Evolutionary conservation across 306 rosid species (phyloP).

Genomic region (Urtica urens): DNA sequence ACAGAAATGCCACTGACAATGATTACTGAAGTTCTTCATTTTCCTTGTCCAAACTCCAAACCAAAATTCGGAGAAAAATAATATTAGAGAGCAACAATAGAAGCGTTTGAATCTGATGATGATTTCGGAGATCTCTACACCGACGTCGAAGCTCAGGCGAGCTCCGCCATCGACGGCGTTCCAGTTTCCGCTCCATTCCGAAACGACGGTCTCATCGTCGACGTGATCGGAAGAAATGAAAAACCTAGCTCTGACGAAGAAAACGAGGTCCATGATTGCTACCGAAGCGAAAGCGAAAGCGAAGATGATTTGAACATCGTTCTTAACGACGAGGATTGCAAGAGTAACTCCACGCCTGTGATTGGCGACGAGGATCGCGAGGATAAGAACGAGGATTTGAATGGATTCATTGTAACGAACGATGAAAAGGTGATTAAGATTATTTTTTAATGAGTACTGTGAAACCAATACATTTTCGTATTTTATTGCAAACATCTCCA

Average conservation of each 20-base stretch:
- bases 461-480: too few relatives aligned
- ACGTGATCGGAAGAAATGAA: neutral
- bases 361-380: conserved; percentile 7
- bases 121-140: conserved; percentile 53
- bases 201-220: too few relatives aligned
- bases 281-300: conserved; percentile 43
- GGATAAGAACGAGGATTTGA: conserved; percentile 11
- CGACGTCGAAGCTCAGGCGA: conserved; percentile 23
- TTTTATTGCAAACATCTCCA: too few relatives aligned
- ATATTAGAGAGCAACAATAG: too few relatives aligned
- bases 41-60: too few relatives aligned
- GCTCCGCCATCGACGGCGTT: conserved; percentile 15
- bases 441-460: too few relatives aligned
- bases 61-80: too few relatives aligned
- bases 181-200: conserved; percentile 11
- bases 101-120: too few relatives aligned
- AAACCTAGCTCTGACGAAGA: conserved; percentile 10
- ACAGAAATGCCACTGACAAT: too few relatives aligned
- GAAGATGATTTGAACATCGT: conserved; percentile 55
- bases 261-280: too few relatives aligned
- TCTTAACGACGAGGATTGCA: conserved; percentile 42
- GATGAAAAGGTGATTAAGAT: conserved; percentile 11
- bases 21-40: too few relatives aligned
- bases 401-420: conserved; percentile 4
- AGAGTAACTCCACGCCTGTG: conserved; percentile 1